Conservation (phyloP, 441 rosid species). For the Gossypium gossypioides region DNA sequence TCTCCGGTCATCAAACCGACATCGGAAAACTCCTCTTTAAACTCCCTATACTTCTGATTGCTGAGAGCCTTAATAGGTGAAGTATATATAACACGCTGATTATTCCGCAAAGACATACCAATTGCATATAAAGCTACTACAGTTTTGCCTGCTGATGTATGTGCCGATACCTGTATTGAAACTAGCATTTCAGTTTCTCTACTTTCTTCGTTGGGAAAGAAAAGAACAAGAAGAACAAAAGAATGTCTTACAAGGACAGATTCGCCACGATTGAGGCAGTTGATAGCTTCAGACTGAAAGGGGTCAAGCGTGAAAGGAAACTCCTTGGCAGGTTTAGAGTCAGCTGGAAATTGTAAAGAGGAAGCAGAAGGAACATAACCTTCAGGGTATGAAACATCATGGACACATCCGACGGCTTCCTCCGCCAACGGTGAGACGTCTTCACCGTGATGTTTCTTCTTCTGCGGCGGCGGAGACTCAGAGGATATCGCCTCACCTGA, state of each 20-base stretch:
- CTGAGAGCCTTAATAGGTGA: constrained; percentile 96
- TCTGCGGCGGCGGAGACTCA: constrained; percentile 25
- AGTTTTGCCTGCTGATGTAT: constrained; percentile 97
- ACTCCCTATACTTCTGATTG: constrained; percentile 92
- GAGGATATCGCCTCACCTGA: constrained; percentile 28
- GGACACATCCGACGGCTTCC: constrained; percentile 55
- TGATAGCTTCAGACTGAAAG: constrained; percentile 89
- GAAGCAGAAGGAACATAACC: constrained; percentile 40
- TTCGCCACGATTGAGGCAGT: constrained; percentile 72
- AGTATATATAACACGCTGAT: constrained; percentile 87
- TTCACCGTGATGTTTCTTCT: constrained; percentile 37
- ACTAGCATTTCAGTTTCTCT: constrained; percentile 6
- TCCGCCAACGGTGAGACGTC: constrained; percentile 19
- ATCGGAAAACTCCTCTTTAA: constrained; percentile 92
- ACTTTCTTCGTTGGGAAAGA: background rate
- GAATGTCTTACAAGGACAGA: constrained; percentile 68
- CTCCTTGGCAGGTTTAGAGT: constrained; percentile 60
- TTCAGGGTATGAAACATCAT: constrained; percentile 81
- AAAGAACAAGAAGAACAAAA: background rate
- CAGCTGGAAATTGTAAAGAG: constrained; percentile 14
- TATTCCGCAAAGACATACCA: constrained; percentile 79
- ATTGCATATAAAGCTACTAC: constrained; percentile 91
- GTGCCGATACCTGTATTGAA: constrained; percentile 71
- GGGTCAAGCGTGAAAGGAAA: constrained; percentile 88
- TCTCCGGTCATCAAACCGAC: constrained; percentile 99